These are phyloP conservation scores for Zoysia matrella DNA, from an alignment of 202 grass and related monocot species.

Conservation along the genomic window DNA sequence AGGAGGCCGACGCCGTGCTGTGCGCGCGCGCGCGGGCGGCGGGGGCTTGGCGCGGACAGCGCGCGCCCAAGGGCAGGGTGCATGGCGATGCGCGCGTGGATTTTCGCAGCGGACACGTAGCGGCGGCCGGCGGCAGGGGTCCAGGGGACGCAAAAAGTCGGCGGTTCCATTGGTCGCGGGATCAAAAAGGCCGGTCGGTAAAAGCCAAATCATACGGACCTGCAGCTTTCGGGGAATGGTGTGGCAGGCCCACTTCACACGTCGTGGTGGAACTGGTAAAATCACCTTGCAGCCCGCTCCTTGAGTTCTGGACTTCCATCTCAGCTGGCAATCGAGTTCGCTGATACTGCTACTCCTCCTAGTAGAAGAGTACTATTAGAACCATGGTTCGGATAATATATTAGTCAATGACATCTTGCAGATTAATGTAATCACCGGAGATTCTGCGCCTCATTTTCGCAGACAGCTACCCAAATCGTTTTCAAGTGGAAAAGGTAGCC, in stretches of 20 bases:
- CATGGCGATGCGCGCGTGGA: neutral
- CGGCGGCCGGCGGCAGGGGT: neutral
- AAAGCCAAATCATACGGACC: conserved; percentile 48
- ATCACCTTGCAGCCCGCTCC: neutral
- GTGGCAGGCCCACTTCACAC: neutral
- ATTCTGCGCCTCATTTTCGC: conserved; percentile 41
- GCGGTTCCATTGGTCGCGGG: conserved; percentile 40
- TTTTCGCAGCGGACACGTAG: neutral
- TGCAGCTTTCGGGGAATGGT: conserved; percentile 35
- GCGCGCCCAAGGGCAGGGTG: neutral
- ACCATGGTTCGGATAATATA: neutral
- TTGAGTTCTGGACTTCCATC: neutral
- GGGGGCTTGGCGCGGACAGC: neutral
- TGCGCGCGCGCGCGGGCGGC: neutral
- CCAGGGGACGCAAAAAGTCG: no score
- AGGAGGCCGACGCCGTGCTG: neutral
- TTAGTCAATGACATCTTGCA: neutral
- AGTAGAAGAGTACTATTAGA: neutral
- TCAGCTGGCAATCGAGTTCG: neutral
- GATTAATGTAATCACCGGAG: conserved; percentile 22
- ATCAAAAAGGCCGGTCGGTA: conserved; percentile 36
- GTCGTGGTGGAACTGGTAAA: neutral
- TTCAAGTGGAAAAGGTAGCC: conserved; percentile 45
- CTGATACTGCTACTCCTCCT: neutral
- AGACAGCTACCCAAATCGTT: conserved; percentile 42